Evolutionary conservation across 2,329 filamentous ascomycete genomes (phyloP).

Genomic region (Epichloe coenophiala): DNA sequence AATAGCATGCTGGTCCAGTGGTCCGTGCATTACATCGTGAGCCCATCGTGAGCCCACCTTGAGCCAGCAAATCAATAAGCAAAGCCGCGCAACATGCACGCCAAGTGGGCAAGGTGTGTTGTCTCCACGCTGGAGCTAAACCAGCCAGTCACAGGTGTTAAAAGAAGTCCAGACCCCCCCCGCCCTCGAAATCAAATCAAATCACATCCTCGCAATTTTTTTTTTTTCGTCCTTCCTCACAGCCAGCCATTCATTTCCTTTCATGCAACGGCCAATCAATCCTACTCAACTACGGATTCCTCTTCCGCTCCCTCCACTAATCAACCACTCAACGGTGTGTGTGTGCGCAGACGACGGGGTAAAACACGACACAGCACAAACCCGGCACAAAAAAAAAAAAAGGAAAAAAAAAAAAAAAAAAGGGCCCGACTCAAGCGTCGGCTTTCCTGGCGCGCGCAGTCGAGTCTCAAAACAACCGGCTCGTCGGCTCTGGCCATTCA

Average conservation of each 20-base stretch:
- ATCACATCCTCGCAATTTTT: constrained; percentile 36
- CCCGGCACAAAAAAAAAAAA: constrained; percentile 8
- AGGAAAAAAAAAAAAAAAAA: constrained; percentile 6
- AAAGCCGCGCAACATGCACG: constrained; percentile 12
- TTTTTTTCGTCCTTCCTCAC: constrained; percentile 24
- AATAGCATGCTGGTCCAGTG: constrained; percentile 2
- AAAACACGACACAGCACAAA: constrained; percentile 3
- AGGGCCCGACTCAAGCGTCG: constrained; percentile 3
- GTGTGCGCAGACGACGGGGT: constrained; percentile 7
- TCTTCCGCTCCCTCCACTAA: constrained; percentile 20
- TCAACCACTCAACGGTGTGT: constrained; percentile 16
- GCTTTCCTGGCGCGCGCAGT: constrained; percentile 2
- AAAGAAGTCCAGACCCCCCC: constrained; percentile 25
- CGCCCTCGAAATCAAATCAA: constrained; percentile 28
- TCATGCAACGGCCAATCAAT: constrained; percentile 33
- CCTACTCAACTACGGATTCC: constrained; percentile 9
- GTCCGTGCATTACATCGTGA: constrained; percentile 16
- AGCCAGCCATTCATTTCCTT: constrained; percentile 18
- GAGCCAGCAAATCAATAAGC: constrained; percentile 17
- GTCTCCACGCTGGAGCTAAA: constrained; percentile 28
- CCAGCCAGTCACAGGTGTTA: constrained; percentile 37
- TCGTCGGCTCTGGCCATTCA: constrained; percentile 12
- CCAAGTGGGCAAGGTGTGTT: background rate
- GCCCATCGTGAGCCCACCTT: background rate
- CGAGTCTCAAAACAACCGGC: background rate